Conservation (phyloP, 2,329 filamentous ascomycete species). For the Myriosclerotinia curreyana region DNA sequence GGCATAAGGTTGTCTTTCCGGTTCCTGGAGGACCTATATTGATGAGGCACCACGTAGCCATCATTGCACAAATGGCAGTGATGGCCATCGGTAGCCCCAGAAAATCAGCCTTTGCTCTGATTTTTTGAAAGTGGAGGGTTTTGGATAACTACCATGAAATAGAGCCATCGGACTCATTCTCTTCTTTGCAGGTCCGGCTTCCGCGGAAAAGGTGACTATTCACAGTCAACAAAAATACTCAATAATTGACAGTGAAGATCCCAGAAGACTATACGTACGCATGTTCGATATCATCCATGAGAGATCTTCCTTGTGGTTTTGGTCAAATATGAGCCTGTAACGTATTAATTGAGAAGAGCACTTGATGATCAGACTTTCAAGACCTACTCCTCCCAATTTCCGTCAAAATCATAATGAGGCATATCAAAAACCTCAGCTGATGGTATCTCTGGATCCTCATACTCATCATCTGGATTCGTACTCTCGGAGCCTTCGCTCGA, state of each 20-base stretch:
- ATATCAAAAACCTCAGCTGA: conserved; percentile 32
- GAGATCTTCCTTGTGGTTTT: conserved; percentile 34
- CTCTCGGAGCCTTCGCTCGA: background rate
- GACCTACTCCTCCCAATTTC: conserved; percentile 35
- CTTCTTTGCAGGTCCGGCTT: conserved; percentile 67
- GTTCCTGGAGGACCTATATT: conserved; percentile 59
- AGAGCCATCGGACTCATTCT: conserved; percentile 85
- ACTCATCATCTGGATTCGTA: background rate
- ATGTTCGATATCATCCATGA: conserved; percentile 37
- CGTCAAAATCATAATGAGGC: conserved; percentile 33
- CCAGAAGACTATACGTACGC: conserved; percentile 22
- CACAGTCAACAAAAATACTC: background rate
- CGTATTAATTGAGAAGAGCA: conserved; percentile 10
- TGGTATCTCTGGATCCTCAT: conserved; percentile 23
- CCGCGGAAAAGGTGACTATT: conserved; percentile 31
- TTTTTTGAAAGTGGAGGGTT: background rate
- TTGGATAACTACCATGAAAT: conserved; percentile 68
- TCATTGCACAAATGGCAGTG: conserved; percentile 1
- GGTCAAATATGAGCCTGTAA: conserved; percentile 36
- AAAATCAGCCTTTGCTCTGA: background rate
- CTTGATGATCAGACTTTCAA: background rate
- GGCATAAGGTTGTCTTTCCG: conserved; percentile 92
- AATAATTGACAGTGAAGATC: background rate
- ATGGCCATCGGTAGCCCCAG: background rate
- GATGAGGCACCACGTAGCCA: background rate